These are phyloP conservation scores for Wickerhamomyces hampshirensis DNA, from an alignment of 805 yeast species.

Conservation along the genomic window DNA sequence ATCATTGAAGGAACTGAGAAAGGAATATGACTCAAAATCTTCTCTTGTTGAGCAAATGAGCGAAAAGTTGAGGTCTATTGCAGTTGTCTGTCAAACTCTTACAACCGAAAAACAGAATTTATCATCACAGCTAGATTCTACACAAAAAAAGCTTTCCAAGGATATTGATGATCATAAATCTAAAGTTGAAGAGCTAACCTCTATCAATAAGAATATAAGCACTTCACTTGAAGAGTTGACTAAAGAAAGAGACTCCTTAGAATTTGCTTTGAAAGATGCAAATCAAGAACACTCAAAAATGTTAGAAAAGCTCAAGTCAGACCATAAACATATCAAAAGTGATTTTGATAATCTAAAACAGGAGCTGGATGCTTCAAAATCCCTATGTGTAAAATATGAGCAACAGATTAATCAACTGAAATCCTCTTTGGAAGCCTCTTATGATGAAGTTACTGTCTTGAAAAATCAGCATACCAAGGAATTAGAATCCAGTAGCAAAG, in stretches of 20 bases:
- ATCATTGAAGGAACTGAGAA: conserved; percentile 23
- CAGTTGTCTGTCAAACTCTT: conserved; percentile 28
- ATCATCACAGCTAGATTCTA: conserved; percentile 12
- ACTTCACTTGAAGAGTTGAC: conserved; percentile 7
- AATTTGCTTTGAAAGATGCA: neutral
- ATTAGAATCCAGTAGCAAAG: too few species aligned
- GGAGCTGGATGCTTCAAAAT: conserved; percentile 12
- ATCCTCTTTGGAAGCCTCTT: conserved; percentile 7
- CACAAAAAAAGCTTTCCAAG: conserved; percentile 5
- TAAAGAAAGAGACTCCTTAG: conserved; percentile 7
- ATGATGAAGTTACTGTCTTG: conserved; percentile 1
- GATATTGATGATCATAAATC: conserved; percentile 14
- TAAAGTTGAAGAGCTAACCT: conserved; percentile 10
- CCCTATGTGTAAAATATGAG: conserved; percentile 5
- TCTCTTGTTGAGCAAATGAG: conserved; percentile 37
- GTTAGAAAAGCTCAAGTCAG: conserved; percentile 1
- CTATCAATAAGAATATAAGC: conserved; percentile 8
- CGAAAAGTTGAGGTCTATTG: conserved; percentile 40
- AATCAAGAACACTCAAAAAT: conserved; percentile 2
- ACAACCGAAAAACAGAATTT: conserved; percentile 21
- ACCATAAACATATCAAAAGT: conserved; percentile 5
- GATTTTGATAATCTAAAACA: conserved; percentile 1
- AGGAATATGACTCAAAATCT: conserved; percentile 27
- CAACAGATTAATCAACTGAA: conserved; percentile 9
- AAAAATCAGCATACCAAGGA: conserved; percentile 6